A percentile compares a stretch with the other conserved stretches of the same genome.
Conservation (phyloP, 2,329 filamentous ascomycete genomes). For the Hymenotorrendiella dingleyae region DNA sequence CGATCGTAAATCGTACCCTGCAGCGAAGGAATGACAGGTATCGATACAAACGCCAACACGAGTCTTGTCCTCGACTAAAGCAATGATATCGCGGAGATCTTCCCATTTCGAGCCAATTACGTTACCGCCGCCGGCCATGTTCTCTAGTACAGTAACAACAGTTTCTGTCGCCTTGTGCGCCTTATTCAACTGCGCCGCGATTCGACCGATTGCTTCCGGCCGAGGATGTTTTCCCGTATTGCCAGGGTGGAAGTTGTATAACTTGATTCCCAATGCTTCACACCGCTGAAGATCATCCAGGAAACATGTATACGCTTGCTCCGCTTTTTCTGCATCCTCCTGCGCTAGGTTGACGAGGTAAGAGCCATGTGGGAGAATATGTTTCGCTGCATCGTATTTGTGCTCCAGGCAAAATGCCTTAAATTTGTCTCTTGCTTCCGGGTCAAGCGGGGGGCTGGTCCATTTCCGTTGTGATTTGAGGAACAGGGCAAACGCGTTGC, state of each 20-base stretch:
- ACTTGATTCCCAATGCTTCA: slow-evolving; percentile 73
- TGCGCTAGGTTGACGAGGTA: slow-evolving; percentile 97
- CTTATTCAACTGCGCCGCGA: slow-evolving; percentile 76
- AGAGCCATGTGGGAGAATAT: slow-evolving; percentile 86
- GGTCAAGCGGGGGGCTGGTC: slow-evolving; percentile 71
- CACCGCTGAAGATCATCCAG: slow-evolving; percentile 83
- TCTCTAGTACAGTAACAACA: slow-evolving; percentile 84
- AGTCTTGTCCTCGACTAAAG: slow-evolving; percentile 68
- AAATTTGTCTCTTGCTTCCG: slow-evolving; percentile 65
- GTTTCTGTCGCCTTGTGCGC: slow-evolving; percentile 69
- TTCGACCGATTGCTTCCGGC: slow-evolving; percentile 65
- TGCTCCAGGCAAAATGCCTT: slow-evolving; percentile 60
- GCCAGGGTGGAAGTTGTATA: slow-evolving; percentile 99
- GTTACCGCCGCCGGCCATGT: slow-evolving; percentile 89
- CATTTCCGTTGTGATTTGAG: slow-evolving; percentile 96
- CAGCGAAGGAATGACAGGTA: slow-evolving; percentile 93
- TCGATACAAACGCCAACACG: slow-evolving; percentile 93
- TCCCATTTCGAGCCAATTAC: slow-evolving; percentile 81
- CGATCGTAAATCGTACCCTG: slow-evolving; percentile 81
- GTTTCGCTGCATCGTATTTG: slow-evolving; percentile 62
- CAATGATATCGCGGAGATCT: slow-evolving; percentile 81
- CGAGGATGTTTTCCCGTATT: slow-evolving; percentile 65
- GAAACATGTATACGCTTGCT: slow-evolving; percentile 81
- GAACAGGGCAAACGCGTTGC: slow-evolving; percentile 91
- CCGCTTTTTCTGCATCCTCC: slow-evolving; percentile 69